A percentile compares a stretch with the other conserved stretches of the same genome.
Conservation (phyloP, 192 early-diverging fungal genomes). For the Podila verticillata region DNA sequence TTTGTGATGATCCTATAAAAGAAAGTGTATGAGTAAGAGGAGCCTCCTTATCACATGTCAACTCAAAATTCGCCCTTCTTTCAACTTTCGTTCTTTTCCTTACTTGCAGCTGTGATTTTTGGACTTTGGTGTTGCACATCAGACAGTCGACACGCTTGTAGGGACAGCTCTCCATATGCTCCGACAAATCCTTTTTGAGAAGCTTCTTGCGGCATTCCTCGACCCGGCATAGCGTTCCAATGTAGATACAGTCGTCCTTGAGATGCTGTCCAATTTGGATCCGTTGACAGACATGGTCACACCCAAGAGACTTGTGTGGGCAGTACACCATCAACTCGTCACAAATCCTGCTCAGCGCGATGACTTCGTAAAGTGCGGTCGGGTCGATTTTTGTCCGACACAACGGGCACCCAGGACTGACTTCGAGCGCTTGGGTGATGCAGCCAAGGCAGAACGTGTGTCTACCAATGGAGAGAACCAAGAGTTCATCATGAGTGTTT, state of each 20-base stretch:
- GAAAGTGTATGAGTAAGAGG: constrained; percentile 2
- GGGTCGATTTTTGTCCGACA: constrained; percentile 60
- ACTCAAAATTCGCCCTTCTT: too few relatives aligned
- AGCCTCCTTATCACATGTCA: neutral
- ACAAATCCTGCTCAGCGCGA: constrained; percentile 70
- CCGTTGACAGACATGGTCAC: constrained; percentile 65
- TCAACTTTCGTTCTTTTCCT: neutral
- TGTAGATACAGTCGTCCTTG: constrained; percentile 65
- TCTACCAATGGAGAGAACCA: constrained; percentile 35
- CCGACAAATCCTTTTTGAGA: constrained; percentile 63
- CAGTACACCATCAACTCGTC: constrained; percentile 74
- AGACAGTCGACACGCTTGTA: constrained; percentile 62
- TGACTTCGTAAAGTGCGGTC: constrained; percentile 58
- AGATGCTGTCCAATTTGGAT: constrained; percentile 65
- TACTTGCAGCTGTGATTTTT: constrained; percentile 62
- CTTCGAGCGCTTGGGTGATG: constrained; percentile 63
- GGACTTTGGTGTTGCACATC: constrained; percentile 65
- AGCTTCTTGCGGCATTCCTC: constrained; percentile 65
- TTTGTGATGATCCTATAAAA: constrained; percentile 59
- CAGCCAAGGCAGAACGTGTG: constrained; percentile 76
- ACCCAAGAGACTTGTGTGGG: constrained; percentile 61
- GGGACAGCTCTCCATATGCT: constrained; percentile 67
- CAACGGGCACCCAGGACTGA: constrained; percentile 63
- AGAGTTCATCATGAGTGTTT: neutral
- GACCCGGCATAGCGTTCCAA: constrained; percentile 54